Evolutionary conservation across 768 basidiomycete species (phyloP), one percentile per base, ranked within the genome.

Genomic region (Cubamyces lactineus): DNA sequence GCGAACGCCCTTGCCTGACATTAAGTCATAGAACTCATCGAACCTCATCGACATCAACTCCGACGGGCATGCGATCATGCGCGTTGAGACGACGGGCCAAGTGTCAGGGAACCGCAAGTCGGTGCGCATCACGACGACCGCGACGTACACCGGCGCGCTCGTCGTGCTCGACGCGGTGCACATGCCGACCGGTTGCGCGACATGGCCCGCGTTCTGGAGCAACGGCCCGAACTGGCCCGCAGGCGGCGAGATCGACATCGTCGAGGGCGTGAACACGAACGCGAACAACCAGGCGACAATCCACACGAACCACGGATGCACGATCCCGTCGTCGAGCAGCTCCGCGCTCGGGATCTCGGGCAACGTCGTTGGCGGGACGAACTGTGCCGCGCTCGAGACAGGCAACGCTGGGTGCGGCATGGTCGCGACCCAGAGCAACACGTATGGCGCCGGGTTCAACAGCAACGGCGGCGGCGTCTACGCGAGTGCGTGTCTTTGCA

Each of bases 101-200:
- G 88, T 95, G 38, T 69, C 67, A 2, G 83, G 73, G 45, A 89
- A 82, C 60, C 84, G 95, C 64, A 81, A 85, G 72, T 88, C 90
- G 62, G 82, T 96, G 45, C 87, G 96, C 65, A 89, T 98, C 66
- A 86, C 85, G 53, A 86, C 88, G 0, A 70, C 85, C 23, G 72
- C 76, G 53, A 73, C 77, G 1, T 90, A 84, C 68, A 89, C 82
- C 42, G 84, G 84, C 9, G 87, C 81, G 48, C 79, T 97, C 45
- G 80, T 94, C 66, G 78, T 95, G 49, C 82, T 95, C 81, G 93
- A 96, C 74, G 83, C 92, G 16, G 80, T 86, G 26, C 94, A 96
- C 72, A 92, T 94, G 89, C 94, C 94, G 7, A 86, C 87, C 1
- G 94, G 94, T 11, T 96, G 94, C 74, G 94, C 86, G 47, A 87